These are phyloP conservation scores for Ophiostoma montium DNA, from an alignment of 2,329 filamentous ascomycete species.

Conservation along the genomic window DNA sequence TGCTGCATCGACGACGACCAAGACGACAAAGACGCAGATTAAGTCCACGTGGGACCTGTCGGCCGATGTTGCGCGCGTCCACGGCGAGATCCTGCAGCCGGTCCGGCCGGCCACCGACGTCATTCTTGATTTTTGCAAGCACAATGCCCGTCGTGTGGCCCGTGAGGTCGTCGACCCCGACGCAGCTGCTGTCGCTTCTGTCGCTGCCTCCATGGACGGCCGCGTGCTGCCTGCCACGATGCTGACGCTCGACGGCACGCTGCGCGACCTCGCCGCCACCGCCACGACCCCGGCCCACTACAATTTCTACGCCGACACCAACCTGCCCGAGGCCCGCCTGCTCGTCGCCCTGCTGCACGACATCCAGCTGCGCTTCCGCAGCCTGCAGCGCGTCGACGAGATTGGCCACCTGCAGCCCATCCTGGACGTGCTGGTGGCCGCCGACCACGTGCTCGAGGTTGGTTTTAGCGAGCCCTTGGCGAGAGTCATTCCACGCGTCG, in stretches of 20 bases:
- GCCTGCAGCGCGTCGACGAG: conserved; percentile 52
- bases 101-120: conserved; percentile 26
- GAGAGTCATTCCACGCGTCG: conserved; percentile 70
- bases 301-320: conserved; percentile 82
- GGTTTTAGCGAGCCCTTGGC: conserved; percentile 72
- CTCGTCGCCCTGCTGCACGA: conserved; percentile 56
- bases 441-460: conserved; percentile 61
- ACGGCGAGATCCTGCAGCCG: conserved; percentile 38
- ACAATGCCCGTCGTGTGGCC: conserved; percentile 27
- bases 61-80: conserved; percentile 45
- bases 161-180: conserved; percentile 12
- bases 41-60: conserved; percentile 37
- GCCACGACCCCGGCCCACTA: conserved; percentile 31
- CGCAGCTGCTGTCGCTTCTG: conserved; percentile 10
- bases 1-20: background rate
- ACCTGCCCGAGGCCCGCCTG: conserved; percentile 60
- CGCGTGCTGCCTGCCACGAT: conserved; percentile 52
- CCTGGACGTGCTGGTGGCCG: conserved; percentile 61
- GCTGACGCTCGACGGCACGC: conserved; percentile 48
- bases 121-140: conserved; percentile 30
- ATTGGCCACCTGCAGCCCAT: conserved; percentile 63
- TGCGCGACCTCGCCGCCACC: conserved; percentile 17
- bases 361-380: conserved; percentile 56
- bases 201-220: conserved; percentile 27
- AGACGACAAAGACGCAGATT: conserved; percentile 36